Evolutionary conservation across 1,284 basidiomycete species (phyloP), one percentile per base, ranked within the genome.

Genomic region (Coniferiporia sulphurascens): DNA sequence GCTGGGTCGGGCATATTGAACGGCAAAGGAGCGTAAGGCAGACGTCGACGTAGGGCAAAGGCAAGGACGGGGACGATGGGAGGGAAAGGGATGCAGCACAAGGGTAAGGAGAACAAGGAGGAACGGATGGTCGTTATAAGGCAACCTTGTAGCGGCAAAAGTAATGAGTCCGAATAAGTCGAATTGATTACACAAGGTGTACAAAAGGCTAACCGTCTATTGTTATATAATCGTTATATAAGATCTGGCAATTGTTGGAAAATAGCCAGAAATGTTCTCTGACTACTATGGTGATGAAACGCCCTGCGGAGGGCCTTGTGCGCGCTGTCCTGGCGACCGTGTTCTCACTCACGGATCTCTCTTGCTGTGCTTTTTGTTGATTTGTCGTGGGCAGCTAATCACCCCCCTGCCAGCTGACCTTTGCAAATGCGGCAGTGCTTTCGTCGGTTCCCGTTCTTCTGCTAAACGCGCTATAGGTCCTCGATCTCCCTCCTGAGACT

Each of bases 271-370:
- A 46, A 15, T 9, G 15, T n/a, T 46, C 8, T n/a, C 9, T 17
- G 15, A 17, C 19, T 52, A 44, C 56, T 35, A 57, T 52, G 45
- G 49, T 48, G 56, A 57, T 52, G 48, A 57, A 44, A 57, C 49
- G 34, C 27, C 44, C 19, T 27, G 32, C 48, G 56, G 43, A 21
- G 27, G 19, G 35, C 38, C 38, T 53, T 53, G 34, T 22, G 12
- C 52, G 12, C 52, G 15, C n/a, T 19, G 19, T n/a, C 44, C 44
- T 46, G 44, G 44, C 44, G 19, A 46, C 44, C 19, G 44, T 19
- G 15, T 53, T 53, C 52, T n/a, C 38, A 53, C 44, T 21, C 44
- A n/a, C 15, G 17, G 44, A 21, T 46, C 44, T 19, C 12, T n/a
- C 8, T 46, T 46, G 19, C 44, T 46, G 15, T 17, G 15, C 44